A percentile compares a stretch with the other conserved stretches of the same genome.
Conservation (phyloP, 2,329 filamentous ascomycete species). For the Dactylellina drechsleri region DNA sequence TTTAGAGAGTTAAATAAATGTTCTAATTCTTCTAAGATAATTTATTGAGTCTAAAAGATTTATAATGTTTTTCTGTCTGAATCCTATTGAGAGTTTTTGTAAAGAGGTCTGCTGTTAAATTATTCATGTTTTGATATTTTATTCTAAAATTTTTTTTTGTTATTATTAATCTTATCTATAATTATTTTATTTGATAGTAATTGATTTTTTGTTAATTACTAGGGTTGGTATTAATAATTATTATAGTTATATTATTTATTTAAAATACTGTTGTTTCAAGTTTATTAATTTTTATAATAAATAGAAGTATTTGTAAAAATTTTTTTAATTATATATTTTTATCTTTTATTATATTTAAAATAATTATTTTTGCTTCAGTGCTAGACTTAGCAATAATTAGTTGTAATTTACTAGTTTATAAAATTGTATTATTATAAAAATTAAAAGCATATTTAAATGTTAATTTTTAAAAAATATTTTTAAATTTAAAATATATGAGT, state of each 20-base stretch:
- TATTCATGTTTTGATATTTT: too few species aligned
- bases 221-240: neutral
- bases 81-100: too few species aligned
- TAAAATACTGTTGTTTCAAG: neutral
- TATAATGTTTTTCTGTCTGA: too few species aligned
- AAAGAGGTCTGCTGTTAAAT: too few species aligned
- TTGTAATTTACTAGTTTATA: neutral
- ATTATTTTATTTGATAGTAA: neutral
- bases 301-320: neutral
- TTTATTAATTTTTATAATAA: neutral
- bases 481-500: neutral
- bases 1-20: too few species aligned
- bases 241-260: neutral
- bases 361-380: neutral
- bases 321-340: neutral
- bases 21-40: too few species aligned
- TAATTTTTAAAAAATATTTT: neutral
- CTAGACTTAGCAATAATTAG: neutral
- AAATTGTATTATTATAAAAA: too few species aligned
- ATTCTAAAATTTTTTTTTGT: too few species aligned
- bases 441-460: neutral
- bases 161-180: too few species aligned
- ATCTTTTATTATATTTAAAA: neutral
- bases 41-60: too few species aligned
- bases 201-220: neutral